Evolutionary conservation across 2,329 filamentous ascomycete genomes (phyloP).

Genomic region (Colletotrichum ledebouriae): DNA sequence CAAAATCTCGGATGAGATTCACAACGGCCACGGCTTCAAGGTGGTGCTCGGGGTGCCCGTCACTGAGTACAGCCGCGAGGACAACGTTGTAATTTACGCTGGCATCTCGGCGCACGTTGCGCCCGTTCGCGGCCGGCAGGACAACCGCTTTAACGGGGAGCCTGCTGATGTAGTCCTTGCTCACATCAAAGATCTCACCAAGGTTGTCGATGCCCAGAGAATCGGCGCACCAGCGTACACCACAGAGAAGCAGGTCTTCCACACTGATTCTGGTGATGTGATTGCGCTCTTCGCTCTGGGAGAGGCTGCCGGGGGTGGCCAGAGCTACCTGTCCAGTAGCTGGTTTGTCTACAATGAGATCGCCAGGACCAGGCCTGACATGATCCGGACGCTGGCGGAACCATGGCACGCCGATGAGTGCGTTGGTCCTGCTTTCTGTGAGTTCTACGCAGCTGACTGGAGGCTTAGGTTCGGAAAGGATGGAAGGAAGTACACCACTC

Average conservation of each 20-base stretch:
- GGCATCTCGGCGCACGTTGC: conserved; percentile 72
- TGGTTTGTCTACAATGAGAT: conserved; percentile 75
- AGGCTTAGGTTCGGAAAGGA: conserved; percentile 63
- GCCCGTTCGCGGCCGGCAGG: conserved; percentile 65
- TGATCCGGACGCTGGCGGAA: conserved; percentile 68
- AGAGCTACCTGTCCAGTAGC: conserved; percentile 69
- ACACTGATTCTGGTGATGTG: conserved; percentile 72
- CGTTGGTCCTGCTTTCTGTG: conserved; percentile 24
- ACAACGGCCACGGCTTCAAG: conserved; percentile 71
- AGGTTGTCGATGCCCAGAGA: conserved; percentile 48
- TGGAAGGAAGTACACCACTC: conserved; percentile 58
- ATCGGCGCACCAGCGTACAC: conserved; percentile 73
- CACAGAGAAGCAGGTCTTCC: conserved; percentile 72
- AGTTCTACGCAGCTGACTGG: neutral
- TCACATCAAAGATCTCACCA: conserved; percentile 73
- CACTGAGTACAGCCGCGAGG: conserved; percentile 64
- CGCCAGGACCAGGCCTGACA: conserved; percentile 68
- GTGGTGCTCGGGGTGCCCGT: conserved; percentile 71
- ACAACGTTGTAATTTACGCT: conserved; percentile 71
- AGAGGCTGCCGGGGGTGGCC: conserved; percentile 65
- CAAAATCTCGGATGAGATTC: conserved; percentile 65
- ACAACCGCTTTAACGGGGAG: conserved; percentile 59
- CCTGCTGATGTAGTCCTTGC: conserved; percentile 66
- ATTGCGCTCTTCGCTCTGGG: conserved; percentile 70
- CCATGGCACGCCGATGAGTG: conserved; percentile 63